Evolutionary conservation across 2,329 filamentous ascomycete genomes (phyloP).

Genomic region (Delphinella strobiligena): DNA sequence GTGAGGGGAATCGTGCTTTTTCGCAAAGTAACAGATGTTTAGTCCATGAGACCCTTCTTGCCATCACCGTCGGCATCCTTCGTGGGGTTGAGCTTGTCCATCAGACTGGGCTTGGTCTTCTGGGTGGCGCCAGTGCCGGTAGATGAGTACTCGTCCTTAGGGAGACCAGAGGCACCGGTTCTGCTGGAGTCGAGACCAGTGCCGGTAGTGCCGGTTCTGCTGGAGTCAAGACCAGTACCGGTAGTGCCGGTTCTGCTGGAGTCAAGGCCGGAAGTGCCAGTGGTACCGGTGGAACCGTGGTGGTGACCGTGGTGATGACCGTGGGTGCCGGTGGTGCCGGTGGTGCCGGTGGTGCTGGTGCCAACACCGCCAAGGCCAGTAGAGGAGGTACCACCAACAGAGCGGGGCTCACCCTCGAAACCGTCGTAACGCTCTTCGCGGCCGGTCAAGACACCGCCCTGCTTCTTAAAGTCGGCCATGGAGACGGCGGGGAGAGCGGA

Average conservation of each 20-base stretch:
- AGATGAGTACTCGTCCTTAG: constrained; percentile 5
- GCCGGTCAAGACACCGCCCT: constrained; percentile 43
- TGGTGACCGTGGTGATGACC: background rate
- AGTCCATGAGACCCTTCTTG: constrained; percentile 42
- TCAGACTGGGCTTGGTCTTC: constrained; percentile 32
- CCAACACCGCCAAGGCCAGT: constrained; percentile 12
- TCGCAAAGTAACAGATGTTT: constrained; percentile 11
- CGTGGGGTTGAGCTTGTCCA: constrained; percentile 44
- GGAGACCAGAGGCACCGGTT: constrained; percentile 12
- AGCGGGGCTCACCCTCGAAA: constrained; percentile 50
- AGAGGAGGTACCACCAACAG: constrained; percentile 23
- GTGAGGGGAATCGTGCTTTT: background rate
- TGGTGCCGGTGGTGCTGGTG: constrained; percentile 5
- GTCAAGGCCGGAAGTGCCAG: constrained; percentile 6
- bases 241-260: constrained; percentile 1
- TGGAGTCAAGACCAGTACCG: constrained; percentile 7
- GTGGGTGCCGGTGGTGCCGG: constrained; percentile 2
- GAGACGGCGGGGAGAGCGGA: constrained; percentile 52
- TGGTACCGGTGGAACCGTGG: constrained; percentile 5
- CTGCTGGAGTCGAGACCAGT: constrained; percentile 6
- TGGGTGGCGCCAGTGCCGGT: no score
- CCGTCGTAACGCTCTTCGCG: constrained; percentile 45
- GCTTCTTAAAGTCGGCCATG: constrained; percentile 49
- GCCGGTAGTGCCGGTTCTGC: constrained; percentile 11
- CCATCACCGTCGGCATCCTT: constrained; percentile 43